Percentiles rank a stretch among this genome's conserved stretches.
These are phyloP conservation scores for Candida vartiovaarae DNA, from an alignment of 805 yeast genomes.

Conservation along the genomic window DNA sequence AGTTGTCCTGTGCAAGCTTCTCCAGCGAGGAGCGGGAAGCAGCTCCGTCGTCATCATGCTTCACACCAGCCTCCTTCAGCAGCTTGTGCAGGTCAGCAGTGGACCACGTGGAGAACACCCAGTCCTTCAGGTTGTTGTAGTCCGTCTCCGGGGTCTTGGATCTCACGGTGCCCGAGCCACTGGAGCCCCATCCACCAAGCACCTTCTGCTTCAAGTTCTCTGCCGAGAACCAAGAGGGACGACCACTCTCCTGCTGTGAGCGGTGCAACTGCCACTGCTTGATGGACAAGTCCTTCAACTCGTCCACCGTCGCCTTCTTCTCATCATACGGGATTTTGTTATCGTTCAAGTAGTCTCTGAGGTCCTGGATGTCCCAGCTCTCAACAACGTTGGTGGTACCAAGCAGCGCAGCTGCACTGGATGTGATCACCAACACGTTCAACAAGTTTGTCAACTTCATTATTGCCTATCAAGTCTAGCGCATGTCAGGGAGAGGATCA, in stretches of 20 bases:
- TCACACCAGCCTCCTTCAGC: slow-evolving; percentile 27
- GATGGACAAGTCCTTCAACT: slow-evolving; percentile 24
- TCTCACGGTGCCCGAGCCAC: not conserved
- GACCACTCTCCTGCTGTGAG: no score
- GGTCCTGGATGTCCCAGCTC: slow-evolving; percentile 29
- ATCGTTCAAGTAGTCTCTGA: slow-evolving; percentile 29
- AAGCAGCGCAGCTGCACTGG: slow-evolving; percentile 6
- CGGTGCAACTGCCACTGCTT: slow-evolving; percentile 21
- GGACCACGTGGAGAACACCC: slow-evolving; percentile 47
- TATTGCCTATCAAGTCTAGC: not conserved
- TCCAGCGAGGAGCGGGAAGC: slow-evolving; percentile 33
- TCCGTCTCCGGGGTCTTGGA: slow-evolving; percentile 4
- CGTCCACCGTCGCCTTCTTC: slow-evolving; percentile 16
- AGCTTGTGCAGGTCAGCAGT: slow-evolving; percentile 26
- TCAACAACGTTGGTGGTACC: slow-evolving; percentile 11
- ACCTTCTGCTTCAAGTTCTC: slow-evolving; percentile 12
- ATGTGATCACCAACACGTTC: slow-evolving; percentile 10
- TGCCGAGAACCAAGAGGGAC: slow-evolving; percentile 13
- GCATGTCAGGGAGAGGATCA: no score
- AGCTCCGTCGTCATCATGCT: slow-evolving; percentile 22
- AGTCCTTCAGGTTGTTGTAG: slow-evolving; percentile 25
- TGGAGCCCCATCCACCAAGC: slow-evolving; percentile 2
- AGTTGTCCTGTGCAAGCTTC: slow-evolving; percentile 34
- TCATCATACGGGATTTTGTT: slow-evolving; percentile 20
- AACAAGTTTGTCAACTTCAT: slow-evolving; percentile 10